phyloP scores from a whole-genome alignment of 2,329 filamentous ascomycete species.

The Monosporascus sp. region DNA sequence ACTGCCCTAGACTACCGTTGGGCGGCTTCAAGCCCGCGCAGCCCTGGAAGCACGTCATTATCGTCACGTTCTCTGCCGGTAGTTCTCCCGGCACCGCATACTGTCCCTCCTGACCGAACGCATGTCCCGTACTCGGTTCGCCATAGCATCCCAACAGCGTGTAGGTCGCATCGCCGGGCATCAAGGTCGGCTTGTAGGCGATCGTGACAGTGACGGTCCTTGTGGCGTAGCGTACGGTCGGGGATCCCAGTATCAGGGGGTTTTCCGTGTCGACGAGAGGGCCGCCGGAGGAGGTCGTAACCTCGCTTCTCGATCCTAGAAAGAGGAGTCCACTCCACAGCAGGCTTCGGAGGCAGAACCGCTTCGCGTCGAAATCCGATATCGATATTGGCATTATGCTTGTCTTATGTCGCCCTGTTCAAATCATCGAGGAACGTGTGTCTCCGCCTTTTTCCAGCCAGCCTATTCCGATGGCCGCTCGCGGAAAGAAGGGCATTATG shows the following conservation, averaged over 20 bases:
- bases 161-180: constrained; percentile 15
- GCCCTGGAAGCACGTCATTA: constrained; percentile 16
- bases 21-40: constrained; percentile 10
- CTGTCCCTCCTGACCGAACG: constrained; percentile 16
- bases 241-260: constrained; percentile 13
- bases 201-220: constrained; percentile 24
- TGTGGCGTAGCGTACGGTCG: constrained; percentile 9
- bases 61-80: constrained; percentile 13
- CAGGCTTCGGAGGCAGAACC: constrained; percentile 12
- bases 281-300: constrained; percentile 3
- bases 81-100: constrained; percentile 9
- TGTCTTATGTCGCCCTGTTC: constrained; percentile 14
- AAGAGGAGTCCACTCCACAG: constrained; percentile 16
- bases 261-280: constrained; percentile 7
- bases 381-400: constrained; percentile 12
- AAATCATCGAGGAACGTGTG: not conserved
- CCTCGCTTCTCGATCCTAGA: constrained; percentile 11
- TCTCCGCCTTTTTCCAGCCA: not conserved
- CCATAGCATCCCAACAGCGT: constrained; percentile 21
- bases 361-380: constrained; percentile 12
- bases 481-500: not conserved
- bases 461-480: not conserved
- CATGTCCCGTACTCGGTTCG: constrained; percentile 7
- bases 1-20: constrained; percentile 3
- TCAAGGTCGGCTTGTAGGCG: constrained; percentile 19